Conservation (phyloP, 306 rosid species). For the Cicer arietinum region DNA sequence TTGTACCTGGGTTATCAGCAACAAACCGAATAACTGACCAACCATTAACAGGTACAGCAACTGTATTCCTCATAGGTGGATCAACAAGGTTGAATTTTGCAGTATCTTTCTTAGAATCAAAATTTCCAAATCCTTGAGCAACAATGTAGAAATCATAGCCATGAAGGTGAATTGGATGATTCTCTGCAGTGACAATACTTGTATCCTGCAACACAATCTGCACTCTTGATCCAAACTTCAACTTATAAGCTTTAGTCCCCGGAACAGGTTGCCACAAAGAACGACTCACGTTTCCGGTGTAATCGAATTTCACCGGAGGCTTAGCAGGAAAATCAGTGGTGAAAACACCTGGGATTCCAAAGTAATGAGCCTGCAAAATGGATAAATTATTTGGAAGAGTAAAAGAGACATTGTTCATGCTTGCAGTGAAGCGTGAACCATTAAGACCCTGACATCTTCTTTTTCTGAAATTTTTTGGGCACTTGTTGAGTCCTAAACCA, state of each 20-base stretch:
- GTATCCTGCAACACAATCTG: slow-evolving; percentile 90
- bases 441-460: slow-evolving; percentile 75
- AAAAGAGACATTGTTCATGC: slow-evolving; percentile 86
- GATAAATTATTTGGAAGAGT: slow-evolving; percentile 66
- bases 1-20: slow-evolving; percentile 79
- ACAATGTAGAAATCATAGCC: slow-evolving; percentile 88
- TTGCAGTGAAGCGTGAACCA: slow-evolving; percentile 85
- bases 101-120: slow-evolving; percentile 64
- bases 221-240: slow-evolving; percentile 79
- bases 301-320: slow-evolving; percentile 70
- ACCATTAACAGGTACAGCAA: slow-evolving; percentile 80
- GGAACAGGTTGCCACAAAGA: slow-evolving; percentile 75
- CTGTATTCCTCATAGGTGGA: slow-evolving; percentile 88
- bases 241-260: slow-evolving; percentile 66
- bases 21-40: slow-evolving; percentile 96
- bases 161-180: slow-evolving; percentile 92
- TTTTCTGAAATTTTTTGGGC: slow-evolving; percentile 56
- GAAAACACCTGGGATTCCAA: slow-evolving; percentile 66
- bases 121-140: slow-evolving; percentile 91
- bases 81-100: slow-evolving; percentile 83
- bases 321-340: slow-evolving; percentile 79
- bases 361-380: slow-evolving; percentile 73
- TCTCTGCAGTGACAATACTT: slow-evolving; percentile 73
- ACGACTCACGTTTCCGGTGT: slow-evolving; percentile 85
- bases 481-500: slow-evolving; percentile 76